phyloP scores from a whole-genome alignment of 164 flowering plant species.

The Buxus sempervirens region DNA sequence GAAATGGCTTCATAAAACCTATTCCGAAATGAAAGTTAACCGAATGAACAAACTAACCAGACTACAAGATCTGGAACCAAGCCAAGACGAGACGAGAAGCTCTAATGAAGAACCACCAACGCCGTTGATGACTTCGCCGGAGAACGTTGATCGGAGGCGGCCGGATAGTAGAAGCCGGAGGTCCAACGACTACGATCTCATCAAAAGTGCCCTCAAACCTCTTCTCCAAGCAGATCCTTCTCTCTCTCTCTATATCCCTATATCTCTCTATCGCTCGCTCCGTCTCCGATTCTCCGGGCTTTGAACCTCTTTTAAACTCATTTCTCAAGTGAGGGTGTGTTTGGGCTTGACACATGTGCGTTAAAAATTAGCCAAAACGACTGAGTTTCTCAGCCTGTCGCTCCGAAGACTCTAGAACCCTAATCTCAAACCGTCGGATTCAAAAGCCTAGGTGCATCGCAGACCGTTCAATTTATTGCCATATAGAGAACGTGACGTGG shows the following conservation, averaged over 20 bases:
- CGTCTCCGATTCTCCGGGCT: neutral
- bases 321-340: neutral
- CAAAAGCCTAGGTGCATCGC: neutral
- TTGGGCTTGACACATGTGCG: too few relatives aligned
- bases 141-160: neutral
- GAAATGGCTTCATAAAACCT: neutral
- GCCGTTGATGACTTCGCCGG: conserved; percentile 1
- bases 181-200: conserved; percentile 8
- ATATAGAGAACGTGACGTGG: conserved; percentile 12
- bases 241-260: too few relatives aligned
- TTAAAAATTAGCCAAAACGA: conserved; percentile 13
- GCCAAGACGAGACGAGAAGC: neutral
- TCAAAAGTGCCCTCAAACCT: conserved; percentile 9
- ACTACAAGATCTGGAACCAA: conserved; percentile 9
- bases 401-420: conserved; percentile 21
- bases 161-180: conserved; percentile 3
- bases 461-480: neutral
- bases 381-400: neutral
- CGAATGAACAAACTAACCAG: conserved; percentile 15
- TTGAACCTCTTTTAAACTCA: neutral
- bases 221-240: conserved; percentile 8
- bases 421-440: conserved; percentile 2
- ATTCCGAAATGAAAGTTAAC: neutral
- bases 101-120: neutral
- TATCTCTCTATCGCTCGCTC: conserved; percentile 7